These are phyloP conservation scores for Syncephalastrum contaminatum DNA, from an alignment of 371 early-diverging fungal genomes.

Conservation along the genomic window DNA sequence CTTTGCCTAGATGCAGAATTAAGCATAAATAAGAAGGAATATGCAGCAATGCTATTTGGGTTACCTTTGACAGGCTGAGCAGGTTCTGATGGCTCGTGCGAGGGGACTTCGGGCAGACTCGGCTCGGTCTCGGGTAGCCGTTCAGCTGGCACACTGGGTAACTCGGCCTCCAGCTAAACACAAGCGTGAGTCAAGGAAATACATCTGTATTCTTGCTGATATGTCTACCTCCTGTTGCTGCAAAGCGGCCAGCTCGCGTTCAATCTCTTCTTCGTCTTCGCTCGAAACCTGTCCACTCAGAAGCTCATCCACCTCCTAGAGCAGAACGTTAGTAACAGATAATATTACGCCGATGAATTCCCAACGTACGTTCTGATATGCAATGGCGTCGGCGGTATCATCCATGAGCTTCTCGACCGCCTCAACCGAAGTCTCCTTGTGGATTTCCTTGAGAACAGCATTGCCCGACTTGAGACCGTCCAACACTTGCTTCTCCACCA, in stretches of 20 bases:
- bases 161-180: slow-evolving; percentile 28
- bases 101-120: slow-evolving; percentile 33
- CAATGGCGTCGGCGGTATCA: slow-evolving; percentile 94
- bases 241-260: slow-evolving; percentile 73
- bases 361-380: slow-evolving; percentile 80
- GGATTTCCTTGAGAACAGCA: slow-evolving; percentile 81
- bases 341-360: not conserved
- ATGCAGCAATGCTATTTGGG: too few species aligned
- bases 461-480: slow-evolving; percentile 85
- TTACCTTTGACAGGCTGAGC: too few species aligned
- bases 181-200: not conserved
- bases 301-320: slow-evolving; percentile 78
- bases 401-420: slow-evolving; percentile 91
- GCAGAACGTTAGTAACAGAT: slow-evolving; percentile 21
- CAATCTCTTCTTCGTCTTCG: slow-evolving; percentile 86
- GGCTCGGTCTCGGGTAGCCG: slow-evolving; percentile 22
- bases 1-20: too few species aligned
- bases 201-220: not conserved
- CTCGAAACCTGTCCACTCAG: slow-evolving; percentile 68
- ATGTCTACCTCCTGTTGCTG: slow-evolving; percentile 40
- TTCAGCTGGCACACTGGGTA: slow-evolving; percentile 35
- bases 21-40: too few species aligned
- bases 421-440: slow-evolving; percentile 92
- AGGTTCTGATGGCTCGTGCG: slow-evolving; percentile 20
- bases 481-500: slow-evolving; percentile 88